A percentile compares a stretch with the other conserved stretches of the same genome.
These are phyloP conservation scores for Globisporangium uncinulatum DNA, from an alignment of 352 stramenopile species.

Conservation along the genomic window DNA sequence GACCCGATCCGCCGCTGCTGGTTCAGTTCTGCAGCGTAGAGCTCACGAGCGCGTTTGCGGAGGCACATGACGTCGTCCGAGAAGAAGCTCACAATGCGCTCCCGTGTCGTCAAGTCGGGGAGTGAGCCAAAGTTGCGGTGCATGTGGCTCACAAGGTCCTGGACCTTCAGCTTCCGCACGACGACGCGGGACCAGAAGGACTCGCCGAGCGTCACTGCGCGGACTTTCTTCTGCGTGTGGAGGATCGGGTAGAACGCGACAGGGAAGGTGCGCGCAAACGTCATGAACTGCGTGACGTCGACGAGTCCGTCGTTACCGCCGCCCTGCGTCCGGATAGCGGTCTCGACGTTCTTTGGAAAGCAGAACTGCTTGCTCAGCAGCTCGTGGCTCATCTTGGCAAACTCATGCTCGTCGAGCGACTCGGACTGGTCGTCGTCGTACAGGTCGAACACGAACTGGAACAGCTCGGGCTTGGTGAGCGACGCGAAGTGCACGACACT, in stretches of 20 bases:
- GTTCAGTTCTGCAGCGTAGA: constrained; percentile 37
- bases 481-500: constrained; percentile 54
- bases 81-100: constrained; percentile 43
- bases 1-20: constrained; percentile 24
- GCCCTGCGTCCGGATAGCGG: constrained; percentile 42
- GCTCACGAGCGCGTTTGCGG: constrained; percentile 39
- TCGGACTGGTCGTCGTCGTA: constrained; percentile 59
- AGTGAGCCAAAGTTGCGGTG: constrained; percentile 40
- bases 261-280: constrained; percentile 39
- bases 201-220: constrained; percentile 31
- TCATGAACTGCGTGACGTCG: constrained; percentile 45
- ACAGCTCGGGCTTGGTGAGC: constrained; percentile 60
- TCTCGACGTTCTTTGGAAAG: constrained; percentile 58
- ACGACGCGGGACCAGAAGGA: constrained; percentile 35
- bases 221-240: constrained; percentile 56
- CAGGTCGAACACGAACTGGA: constrained; percentile 64
- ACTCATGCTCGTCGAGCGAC: constrained; percentile 55
- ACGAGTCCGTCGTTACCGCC: constrained; percentile 39
- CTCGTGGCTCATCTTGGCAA: constrained; percentile 55
- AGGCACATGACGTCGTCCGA: constrained; percentile 34
- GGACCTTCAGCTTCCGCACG: constrained; percentile 42
- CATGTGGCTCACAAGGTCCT: constrained; percentile 56
- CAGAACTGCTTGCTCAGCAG: constrained; percentile 61
- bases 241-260: constrained; percentile 51
- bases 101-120: constrained; percentile 30